Evolutionary conservation across 1,284 basidiomycete species (phyloP).

Genomic region (Pseudomicrostroma phylloplanum): DNA sequence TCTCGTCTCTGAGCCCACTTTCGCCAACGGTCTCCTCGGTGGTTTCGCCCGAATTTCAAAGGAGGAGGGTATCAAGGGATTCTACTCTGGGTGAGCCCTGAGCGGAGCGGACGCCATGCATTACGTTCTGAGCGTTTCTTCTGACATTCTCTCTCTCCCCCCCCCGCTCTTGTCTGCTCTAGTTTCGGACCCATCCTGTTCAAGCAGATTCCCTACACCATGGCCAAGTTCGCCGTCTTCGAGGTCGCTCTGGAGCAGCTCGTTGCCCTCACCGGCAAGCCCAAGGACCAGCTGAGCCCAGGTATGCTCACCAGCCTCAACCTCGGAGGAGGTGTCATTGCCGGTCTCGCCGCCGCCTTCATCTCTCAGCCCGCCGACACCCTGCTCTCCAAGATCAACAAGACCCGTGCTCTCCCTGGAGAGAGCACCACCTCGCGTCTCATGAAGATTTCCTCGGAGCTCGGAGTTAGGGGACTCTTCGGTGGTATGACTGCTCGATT

Average conservation of each 20-base stretch:
- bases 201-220: slow-evolving; percentile 51
- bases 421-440: slow-evolving; percentile 56
- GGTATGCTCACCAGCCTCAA: slow-evolving; percentile 41
- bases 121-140: slow-evolving; percentile 41
- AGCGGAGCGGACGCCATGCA: neutral
- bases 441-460: slow-evolving; percentile 54
- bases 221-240: slow-evolving; percentile 55
- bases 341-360: slow-evolving; percentile 49
- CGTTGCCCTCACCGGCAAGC: slow-evolving; percentile 54
- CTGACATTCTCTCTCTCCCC: slow-evolving; percentile 23
- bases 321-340: slow-evolving; percentile 48
- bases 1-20: slow-evolving; percentile 49
- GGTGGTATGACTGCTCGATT: slow-evolving; percentile 54
- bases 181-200: slow-evolving; percentile 54
- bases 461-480: slow-evolving; percentile 57
- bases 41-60: slow-evolving; percentile 44
- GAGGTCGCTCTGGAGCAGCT: slow-evolving; percentile 54
- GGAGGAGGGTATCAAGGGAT: slow-evolving; percentile 48
- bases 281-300: slow-evolving; percentile 54
- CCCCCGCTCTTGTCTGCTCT: slow-evolving; percentile 22
- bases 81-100: slow-evolving; percentile 35
- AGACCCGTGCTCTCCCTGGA: slow-evolving; percentile 58
- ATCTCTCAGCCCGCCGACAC: slow-evolving; percentile 51
- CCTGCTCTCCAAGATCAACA: slow-evolving; percentile 59
- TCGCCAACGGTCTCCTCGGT: slow-evolving; percentile 47